phyloP scores from a whole-genome alignment of 1,139 yeast species.

The Geotrichum aggregatum region DNA sequence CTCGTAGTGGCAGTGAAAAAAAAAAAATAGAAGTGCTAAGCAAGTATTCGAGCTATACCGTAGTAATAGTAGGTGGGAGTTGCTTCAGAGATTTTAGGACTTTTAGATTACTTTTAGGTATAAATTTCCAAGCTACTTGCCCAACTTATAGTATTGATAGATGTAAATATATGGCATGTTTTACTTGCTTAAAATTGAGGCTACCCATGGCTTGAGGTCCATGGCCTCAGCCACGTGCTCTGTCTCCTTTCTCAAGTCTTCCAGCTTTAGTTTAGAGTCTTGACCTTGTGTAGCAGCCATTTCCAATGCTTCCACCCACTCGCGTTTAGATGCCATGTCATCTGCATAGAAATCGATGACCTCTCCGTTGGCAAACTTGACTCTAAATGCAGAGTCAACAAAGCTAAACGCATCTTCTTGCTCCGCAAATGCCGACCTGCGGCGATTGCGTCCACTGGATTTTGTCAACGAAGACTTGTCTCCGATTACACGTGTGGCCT shows the following conservation, averaged over 20 bases:
- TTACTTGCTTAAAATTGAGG: slow-evolving; percentile 24
- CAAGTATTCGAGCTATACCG: no score
- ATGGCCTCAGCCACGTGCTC: slow-evolving; percentile 7
- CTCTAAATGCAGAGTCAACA: slow-evolving; percentile 44
- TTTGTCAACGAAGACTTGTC: slow-evolving; percentile 30
- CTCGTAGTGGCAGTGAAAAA: neutral
- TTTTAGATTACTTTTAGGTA: no score
- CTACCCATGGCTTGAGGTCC: slow-evolving; percentile 30
- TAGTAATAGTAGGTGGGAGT: no score
- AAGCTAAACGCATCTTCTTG: slow-evolving; percentile 32
- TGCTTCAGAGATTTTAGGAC: no score
- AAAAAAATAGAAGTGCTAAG: neutral
- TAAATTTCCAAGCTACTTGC: no score
- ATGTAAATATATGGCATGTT: neutral
- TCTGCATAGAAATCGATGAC: slow-evolving; percentile 65
- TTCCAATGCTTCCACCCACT: slow-evolving; percentile 43
- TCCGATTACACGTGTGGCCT: slow-evolving; percentile 47
- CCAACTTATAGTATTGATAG: no score
- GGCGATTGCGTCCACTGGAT: slow-evolving; percentile 27
- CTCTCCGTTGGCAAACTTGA: slow-evolving; percentile 64
- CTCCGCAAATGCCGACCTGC: slow-evolving; percentile 33
- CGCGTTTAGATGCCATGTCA: slow-evolving; percentile 46
- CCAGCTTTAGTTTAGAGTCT: slow-evolving; percentile 1
- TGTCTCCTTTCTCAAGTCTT: neutral
- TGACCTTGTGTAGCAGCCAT: slow-evolving; percentile 25